phyloP scores from a whole-genome alignment of 225 moss, liverwort and hornwort genomes.

The Marchantia paleacea region DNA sequence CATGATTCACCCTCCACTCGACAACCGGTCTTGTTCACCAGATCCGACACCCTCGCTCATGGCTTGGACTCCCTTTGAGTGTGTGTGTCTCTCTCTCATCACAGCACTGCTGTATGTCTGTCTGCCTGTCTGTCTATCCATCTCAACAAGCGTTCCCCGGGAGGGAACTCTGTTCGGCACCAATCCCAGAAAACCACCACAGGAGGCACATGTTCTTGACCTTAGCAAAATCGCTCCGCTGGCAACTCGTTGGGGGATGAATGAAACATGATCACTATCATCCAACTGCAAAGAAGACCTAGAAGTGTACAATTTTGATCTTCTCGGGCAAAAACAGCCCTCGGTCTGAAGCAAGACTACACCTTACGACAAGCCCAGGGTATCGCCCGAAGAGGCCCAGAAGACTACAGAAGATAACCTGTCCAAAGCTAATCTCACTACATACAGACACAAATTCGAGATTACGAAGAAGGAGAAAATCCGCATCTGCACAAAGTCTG shows the following conservation, averaged over 20 bases:
- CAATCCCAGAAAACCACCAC: background rate
- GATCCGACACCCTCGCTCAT: background rate
- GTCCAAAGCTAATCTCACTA: constrained; percentile 15
- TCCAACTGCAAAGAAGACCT: constrained; percentile 13
- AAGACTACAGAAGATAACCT: background rate
- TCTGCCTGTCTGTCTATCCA: background rate
- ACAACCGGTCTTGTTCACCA: background rate
- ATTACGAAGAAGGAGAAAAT: constrained; percentile 2
- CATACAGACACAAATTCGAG: constrained; percentile 8
- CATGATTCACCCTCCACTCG: background rate
- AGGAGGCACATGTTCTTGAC: background rate
- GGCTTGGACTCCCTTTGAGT: too few relatives aligned
- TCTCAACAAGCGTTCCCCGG: background rate
- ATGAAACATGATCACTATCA: background rate
- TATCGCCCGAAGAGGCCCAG: background rate
- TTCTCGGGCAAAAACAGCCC: background rate
- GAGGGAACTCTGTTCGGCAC: background rate
- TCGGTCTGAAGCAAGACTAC: background rate
- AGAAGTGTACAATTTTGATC: constrained; percentile 16
- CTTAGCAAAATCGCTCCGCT: background rate
- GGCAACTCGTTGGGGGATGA: background rate
- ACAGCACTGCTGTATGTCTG: background rate
- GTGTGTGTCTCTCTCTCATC: background rate
- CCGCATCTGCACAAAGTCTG: constrained; percentile 27
- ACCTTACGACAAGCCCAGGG: background rate